Conservation (phyloP, 2,329 filamentous ascomycete genomes). For the Apiospora pterosperma region DNA sequence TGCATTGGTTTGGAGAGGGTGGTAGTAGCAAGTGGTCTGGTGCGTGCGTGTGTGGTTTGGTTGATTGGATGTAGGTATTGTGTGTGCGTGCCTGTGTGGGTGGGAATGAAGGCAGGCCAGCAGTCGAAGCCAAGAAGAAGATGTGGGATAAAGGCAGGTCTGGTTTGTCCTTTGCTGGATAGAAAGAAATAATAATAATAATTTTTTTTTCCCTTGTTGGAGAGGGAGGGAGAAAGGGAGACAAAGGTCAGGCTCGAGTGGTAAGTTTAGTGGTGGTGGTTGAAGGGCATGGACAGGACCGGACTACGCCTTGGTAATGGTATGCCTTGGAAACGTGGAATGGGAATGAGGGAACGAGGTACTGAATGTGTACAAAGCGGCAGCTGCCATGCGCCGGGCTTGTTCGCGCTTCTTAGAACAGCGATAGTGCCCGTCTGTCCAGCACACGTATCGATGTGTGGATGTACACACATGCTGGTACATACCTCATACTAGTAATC, state of each 20-base stretch:
- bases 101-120: constrained; percentile 6
- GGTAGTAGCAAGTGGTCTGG: constrained; percentile 3
- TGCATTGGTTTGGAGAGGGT: constrained; percentile 6
- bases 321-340: constrained; percentile 1
- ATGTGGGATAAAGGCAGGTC: background rate
- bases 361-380: constrained; percentile 1
- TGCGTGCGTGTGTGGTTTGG: constrained; percentile 3
- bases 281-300: background rate
- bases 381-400: constrained; percentile 1
- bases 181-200: constrained; percentile 3
- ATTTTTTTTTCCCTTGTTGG: background rate
- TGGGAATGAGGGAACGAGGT: background rate
- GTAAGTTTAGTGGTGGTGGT: background rate
- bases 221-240: constrained; percentile 1
- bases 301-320: constrained; percentile 1
- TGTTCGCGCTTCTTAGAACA: background rate
- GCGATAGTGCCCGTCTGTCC: constrained; percentile 1
- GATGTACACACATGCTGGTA: background rate
- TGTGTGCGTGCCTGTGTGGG: constrained; percentile 1
- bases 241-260: constrained; percentile 7
- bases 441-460: background rate
- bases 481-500: background rate
- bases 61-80: constrained; percentile 4
- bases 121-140: constrained; percentile 2
- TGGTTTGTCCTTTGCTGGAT: background rate